Evolutionary conservation across 768 basidiomycete species (phyloP).

Genomic region (Trametes villosa): DNA sequence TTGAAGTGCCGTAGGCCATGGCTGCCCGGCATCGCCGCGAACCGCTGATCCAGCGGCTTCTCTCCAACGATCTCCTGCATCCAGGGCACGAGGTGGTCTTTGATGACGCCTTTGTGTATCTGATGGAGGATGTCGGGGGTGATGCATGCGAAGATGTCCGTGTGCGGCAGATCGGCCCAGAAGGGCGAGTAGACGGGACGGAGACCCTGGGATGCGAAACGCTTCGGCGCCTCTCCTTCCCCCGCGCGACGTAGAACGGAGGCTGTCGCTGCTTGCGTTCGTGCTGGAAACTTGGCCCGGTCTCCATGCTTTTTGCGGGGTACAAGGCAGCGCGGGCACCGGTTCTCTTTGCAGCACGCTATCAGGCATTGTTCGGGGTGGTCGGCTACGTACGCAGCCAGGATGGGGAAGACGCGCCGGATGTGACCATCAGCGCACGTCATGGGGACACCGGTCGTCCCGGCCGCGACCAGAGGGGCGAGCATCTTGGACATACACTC

Average conservation of each 20-base stretch:
- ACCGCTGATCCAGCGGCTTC: constrained; percentile 22
- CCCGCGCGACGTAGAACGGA: background rate
- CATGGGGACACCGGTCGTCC: constrained; percentile 39
- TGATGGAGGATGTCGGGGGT: constrained; percentile 50
- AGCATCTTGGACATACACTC: constrained; percentile 39
- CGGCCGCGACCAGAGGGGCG: constrained; percentile 35
- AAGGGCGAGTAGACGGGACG: constrained; percentile 15
- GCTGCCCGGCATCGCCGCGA: background rate
- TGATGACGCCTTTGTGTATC: constrained; percentile 49
- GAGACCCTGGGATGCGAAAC: constrained; percentile 12
- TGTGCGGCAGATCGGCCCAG: constrained; percentile 39
- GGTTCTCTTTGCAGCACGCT: constrained; percentile 26
- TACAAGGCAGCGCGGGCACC: constrained; percentile 35
- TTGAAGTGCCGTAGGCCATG: constrained; percentile 24
- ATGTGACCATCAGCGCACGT: constrained; percentile 41
- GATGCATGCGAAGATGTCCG: constrained; percentile 42
- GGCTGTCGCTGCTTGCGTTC: background rate
- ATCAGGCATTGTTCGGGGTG: constrained; percentile 51
- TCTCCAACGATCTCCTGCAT: constrained; percentile 34
- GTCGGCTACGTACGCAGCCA: constrained; percentile 45
- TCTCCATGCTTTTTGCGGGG: constrained; percentile 27
- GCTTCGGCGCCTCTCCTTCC: constrained; percentile 6
- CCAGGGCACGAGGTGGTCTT: constrained; percentile 43
- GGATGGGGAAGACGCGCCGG: constrained; percentile 40
- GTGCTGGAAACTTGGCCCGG: background rate